Percentiles rank a stretch among this genome's conserved stretches.
phyloP scores from a whole-genome alignment of 371 early-diverging fungal genomes.

The Mortierella sp. region DNA sequence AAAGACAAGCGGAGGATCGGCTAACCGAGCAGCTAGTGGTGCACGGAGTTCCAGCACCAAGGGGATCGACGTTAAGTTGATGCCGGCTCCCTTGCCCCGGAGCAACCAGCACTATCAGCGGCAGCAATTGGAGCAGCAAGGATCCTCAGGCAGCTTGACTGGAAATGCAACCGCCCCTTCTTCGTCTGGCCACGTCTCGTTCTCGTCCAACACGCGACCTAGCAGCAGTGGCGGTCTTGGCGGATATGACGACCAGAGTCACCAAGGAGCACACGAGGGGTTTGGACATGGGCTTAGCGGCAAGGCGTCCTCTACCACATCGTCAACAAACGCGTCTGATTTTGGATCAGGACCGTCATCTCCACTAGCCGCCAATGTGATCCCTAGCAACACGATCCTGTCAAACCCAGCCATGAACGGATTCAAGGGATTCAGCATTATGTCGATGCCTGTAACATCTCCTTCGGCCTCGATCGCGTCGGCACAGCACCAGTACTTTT shows the following conservation, averaged over 20 bases:
- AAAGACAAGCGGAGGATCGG: slow-evolving; percentile 11
- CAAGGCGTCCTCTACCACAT: slow-evolving; percentile 46
- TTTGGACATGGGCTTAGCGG: slow-evolving; percentile 24
- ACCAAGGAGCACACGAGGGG: slow-evolving; percentile 26
- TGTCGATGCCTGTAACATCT: slow-evolving; percentile 38
- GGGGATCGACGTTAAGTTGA: slow-evolving; percentile 36
- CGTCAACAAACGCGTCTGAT: slow-evolving; percentile 43
- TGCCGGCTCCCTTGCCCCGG: slow-evolving; percentile 49
- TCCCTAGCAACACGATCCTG: slow-evolving; percentile 30
- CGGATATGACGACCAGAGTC: not conserved
- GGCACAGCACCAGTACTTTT: slow-evolving; percentile 44
- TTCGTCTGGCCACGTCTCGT: slow-evolving; percentile 26
- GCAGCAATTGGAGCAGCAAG: slow-evolving; percentile 40
- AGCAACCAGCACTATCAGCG: slow-evolving; percentile 47
- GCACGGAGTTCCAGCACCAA: slow-evolving; percentile 1
- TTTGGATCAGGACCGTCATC: slow-evolving; percentile 53
- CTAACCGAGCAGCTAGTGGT: not conserved
- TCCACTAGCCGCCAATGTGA: slow-evolving; percentile 30
- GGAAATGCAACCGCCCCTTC: slow-evolving; percentile 13
- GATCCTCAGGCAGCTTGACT: slow-evolving; percentile 2
- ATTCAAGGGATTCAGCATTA: slow-evolving; percentile 36
- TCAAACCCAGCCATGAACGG: slow-evolving; percentile 42
- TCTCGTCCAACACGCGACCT: slow-evolving; percentile 18
- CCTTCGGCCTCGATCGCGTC: slow-evolving; percentile 37
- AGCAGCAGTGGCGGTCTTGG: slow-evolving; percentile 20